Evolutionary conservation across 2,329 filamentous ascomycete species (phyloP).

Genomic region (Phialocephala sp.): DNA sequence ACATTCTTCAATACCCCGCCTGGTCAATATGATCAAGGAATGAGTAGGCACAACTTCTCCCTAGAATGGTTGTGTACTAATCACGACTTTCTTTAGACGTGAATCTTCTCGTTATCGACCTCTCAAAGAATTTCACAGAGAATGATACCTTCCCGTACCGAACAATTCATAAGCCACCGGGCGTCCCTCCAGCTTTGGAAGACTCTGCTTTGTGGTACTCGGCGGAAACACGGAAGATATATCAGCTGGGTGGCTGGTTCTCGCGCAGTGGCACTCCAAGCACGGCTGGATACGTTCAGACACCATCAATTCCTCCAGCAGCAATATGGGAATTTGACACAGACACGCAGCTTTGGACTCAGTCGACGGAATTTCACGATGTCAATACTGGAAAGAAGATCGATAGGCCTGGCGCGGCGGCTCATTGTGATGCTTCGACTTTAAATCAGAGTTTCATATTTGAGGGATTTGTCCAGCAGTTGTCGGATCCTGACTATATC

Average conservation of each 20-base stretch:
- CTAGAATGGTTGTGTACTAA: background rate
- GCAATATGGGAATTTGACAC: constrained; percentile 23
- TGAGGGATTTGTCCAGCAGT: constrained; percentile 17
- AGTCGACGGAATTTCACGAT: constrained; percentile 1
- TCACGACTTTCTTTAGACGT: constrained; percentile 11
- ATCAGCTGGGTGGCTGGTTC: constrained; percentile 24
- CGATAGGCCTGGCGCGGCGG: constrained; percentile 18
- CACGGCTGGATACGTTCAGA: constrained; percentile 11
- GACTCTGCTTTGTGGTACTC: constrained; percentile 21
- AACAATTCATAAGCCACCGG: constrained; percentile 17
- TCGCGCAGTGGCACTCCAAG: constrained; percentile 10
- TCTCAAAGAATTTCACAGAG: constrained; percentile 23
- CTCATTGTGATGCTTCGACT: constrained; percentile 19
- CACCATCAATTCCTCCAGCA: background rate
- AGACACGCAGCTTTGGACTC: constrained; percentile 11
- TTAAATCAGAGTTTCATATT: constrained; percentile 20
- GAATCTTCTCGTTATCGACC: constrained; percentile 20
- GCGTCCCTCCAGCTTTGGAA: constrained; percentile 16
- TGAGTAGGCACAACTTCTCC: constrained; percentile 13
- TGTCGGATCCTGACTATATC: constrained; percentile 14
- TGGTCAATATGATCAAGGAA: constrained; percentile 18
- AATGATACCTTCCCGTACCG: constrained; percentile 18
- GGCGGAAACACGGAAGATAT: constrained; percentile 18
- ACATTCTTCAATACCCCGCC: constrained; percentile 9
- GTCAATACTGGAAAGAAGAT: constrained; percentile 18